phyloP scores from a whole-genome alignment of 805 yeast species.

The Lipomyces kockii region DNA sequence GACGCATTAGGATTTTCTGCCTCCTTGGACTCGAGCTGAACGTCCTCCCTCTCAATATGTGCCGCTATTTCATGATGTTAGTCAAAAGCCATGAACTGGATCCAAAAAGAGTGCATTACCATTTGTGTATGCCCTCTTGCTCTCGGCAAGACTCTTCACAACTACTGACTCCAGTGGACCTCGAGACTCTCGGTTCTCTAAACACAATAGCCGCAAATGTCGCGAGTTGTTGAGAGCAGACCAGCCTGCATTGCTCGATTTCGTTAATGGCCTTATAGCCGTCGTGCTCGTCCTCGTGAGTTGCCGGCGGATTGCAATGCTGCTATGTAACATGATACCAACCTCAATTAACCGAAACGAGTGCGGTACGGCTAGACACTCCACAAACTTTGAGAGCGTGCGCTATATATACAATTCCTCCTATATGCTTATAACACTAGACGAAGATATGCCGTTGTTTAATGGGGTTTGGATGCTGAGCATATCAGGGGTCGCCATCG shows the following conservation, averaged over 20 bases:
- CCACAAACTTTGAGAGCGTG: background rate
- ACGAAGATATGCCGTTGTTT: background rate
- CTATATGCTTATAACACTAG: background rate
- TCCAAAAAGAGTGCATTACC: background rate
- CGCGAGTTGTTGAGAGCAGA: background rate
- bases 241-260: background rate
- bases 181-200: background rate
- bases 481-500: background rate
- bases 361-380: background rate
- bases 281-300: constrained; percentile 1
- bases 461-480: background rate
- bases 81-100: background rate
- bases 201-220: background rate
- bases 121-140: background rate
- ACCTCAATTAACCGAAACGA: background rate
- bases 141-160: background rate
- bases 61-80: background rate
- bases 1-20: background rate
- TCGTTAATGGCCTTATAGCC: background rate
- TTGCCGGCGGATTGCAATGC: background rate
- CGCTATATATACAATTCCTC: background rate
- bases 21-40: background rate
- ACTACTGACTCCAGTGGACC: background rate
- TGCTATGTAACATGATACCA: background rate
- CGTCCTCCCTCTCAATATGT: background rate